These are phyloP conservation scores for Boletus tylopilopsis DNA, from an alignment of 768 basidiomycete species.

Conservation along the genomic window DNA sequence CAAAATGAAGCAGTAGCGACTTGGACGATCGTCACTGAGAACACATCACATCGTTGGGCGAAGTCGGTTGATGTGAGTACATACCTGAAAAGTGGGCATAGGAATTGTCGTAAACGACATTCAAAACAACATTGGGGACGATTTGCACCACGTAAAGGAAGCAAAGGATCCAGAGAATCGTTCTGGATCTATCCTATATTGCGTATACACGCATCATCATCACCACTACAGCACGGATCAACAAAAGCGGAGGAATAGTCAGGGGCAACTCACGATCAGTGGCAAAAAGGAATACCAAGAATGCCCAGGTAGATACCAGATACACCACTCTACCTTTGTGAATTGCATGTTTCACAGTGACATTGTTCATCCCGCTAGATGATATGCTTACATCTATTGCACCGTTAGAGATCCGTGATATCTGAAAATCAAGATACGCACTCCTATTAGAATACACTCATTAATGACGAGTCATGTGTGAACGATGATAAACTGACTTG, in stretches of 20 bases:
- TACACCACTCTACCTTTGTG: not conserved
- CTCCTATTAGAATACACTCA: too few relatives aligned
- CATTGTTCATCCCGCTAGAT: too few relatives aligned
- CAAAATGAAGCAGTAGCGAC: not conserved
- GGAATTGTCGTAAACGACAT: not conserved
- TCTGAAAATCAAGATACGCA: too few relatives aligned
- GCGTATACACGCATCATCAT: not conserved
- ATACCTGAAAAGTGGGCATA: not conserved
- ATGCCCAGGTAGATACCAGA: rapidly evolving
- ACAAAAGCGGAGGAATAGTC: not conserved
- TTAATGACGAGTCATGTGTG: not conserved
- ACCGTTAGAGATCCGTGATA: not conserved
- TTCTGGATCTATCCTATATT: not conserved
- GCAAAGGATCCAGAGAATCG: not conserved
- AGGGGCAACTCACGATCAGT: not conserved
- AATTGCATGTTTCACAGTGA: too few relatives aligned
- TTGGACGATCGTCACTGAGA: not conserved
- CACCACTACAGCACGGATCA: not conserved
- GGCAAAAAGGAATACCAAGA: not conserved
- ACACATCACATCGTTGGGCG: too few relatives aligned
- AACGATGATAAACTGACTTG: not conserved
- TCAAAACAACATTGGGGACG: too few relatives aligned
- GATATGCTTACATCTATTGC: not conserved
- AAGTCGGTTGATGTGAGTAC: not conserved
- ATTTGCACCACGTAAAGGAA: not conserved